Conservation (phyloP, 305 asterid species). For the Coffea humblotiana region DNA sequence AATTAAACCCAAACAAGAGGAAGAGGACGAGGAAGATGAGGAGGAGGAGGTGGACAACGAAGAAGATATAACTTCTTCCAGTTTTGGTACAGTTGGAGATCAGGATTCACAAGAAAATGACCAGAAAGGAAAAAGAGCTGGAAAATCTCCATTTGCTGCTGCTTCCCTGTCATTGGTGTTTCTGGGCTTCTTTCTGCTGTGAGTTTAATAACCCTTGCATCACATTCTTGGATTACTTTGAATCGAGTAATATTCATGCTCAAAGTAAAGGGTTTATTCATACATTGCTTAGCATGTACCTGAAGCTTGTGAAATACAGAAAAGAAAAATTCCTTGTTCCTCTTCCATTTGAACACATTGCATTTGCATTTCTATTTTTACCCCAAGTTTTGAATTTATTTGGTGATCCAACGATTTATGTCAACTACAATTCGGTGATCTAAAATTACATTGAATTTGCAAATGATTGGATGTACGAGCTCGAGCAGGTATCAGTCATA, state of each 20-base stretch:
- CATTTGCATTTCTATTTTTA: background rate
- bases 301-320: background rate
- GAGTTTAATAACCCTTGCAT: slow-evolving; percentile 30
- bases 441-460: background rate
- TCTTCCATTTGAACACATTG: background rate
- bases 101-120: slow-evolving; percentile 35
- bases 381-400: background rate
- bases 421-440: background rate
- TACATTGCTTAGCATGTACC: background rate
- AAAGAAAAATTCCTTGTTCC: background rate
- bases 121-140: slow-evolving; percentile 43
- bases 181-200: slow-evolving; percentile 48
- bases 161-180: slow-evolving; percentile 54
- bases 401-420: background rate
- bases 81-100: slow-evolving; percentile 74
- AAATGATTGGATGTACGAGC: background rate
- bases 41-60: slow-evolving; percentile 52
- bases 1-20: slow-evolving; percentile 37
- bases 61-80: slow-evolving; percentile 53
- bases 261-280: background rate
- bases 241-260: background rate
- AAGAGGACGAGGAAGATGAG: slow-evolving; percentile 55
- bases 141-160: slow-evolving; percentile 74
- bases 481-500: background rate
- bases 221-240: background rate